Evolutionary conservation across 768 basidiomycete species (phyloP).

Genomic region (Mrakia hoshinonis): DNA sequence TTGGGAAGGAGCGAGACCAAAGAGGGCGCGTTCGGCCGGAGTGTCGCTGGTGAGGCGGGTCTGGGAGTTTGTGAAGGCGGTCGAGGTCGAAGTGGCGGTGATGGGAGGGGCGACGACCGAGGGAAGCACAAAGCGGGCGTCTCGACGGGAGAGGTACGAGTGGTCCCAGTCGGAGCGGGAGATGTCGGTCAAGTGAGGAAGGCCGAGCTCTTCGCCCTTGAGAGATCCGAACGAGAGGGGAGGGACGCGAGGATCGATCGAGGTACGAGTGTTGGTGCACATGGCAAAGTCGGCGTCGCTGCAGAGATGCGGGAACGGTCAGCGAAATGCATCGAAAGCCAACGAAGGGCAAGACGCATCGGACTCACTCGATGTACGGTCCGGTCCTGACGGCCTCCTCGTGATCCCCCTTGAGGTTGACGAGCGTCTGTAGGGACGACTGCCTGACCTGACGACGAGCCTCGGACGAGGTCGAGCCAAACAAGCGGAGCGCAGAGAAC

Average conservation of each 20-base stretch:
- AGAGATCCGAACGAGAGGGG: constrained; percentile 37
- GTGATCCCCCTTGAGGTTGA: not conserved
- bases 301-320: constrained; percentile 2
- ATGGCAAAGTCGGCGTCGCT: constrained; percentile 55
- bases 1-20: constrained; percentile 66
- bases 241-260: constrained; percentile 39
- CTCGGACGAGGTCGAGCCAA: constrained; percentile 57
- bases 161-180: constrained; percentile 54
- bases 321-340: not conserved
- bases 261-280: constrained; percentile 32
- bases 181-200: constrained; percentile 57
- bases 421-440: constrained; percentile 22
- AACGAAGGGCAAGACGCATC: too few species aligned
- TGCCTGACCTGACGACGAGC: constrained; percentile 34
- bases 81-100: constrained; percentile 59
- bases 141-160: constrained; percentile 73
- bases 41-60: constrained; percentile 55
- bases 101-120: constrained; percentile 77
- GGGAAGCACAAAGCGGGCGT: constrained; percentile 78
- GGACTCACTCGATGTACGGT: not conserved
- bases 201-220: constrained; percentile 33
- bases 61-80: constrained; percentile 69
- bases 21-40: constrained; percentile 66
- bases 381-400: not conserved
- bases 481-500: constrained; percentile 71